Conservation (phyloP, 1,139 yeast species). For the Zhuliangozyma parablackwelliae region DNA sequence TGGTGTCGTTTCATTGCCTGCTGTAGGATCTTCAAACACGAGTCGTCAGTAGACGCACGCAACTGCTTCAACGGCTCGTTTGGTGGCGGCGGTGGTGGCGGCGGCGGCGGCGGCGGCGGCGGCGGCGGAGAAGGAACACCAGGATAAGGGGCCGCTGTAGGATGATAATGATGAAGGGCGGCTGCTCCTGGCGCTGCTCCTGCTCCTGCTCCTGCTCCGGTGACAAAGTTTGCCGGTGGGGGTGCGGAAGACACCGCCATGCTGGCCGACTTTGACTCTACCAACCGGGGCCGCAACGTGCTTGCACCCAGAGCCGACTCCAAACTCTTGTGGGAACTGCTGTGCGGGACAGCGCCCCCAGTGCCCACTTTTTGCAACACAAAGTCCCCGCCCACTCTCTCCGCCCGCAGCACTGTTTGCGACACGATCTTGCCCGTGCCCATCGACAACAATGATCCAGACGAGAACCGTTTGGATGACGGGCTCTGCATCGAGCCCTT, state of each 20-base stretch:
- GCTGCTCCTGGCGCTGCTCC: constrained; percentile 2
- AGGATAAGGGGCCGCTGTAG: not conserved
- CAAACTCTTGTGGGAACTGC: constrained; percentile 7
- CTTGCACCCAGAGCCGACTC: not conserved
- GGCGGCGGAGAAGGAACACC: not conserved
- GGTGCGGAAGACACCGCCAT: constrained; percentile 11
- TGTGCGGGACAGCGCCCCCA: constrained; percentile 2
- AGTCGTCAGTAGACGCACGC: constrained; percentile 86
- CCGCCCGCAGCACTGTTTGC: constrained; percentile 22
- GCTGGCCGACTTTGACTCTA: constrained; percentile 9
- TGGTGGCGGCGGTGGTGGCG: not conserved
- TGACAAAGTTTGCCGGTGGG: constrained; percentile 12
- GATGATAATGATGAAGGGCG: not conserved
- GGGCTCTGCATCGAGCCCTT: constrained; percentile 30
- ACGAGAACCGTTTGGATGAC: constrained; percentile 35
- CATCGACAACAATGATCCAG: constrained; percentile 35
- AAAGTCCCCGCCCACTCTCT: constrained; percentile 9
- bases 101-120: constrained; percentile 1
- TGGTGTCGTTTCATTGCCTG: constrained; percentile 87
- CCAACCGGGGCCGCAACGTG: constrained; percentile 25
- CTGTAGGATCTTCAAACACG: constrained; percentile 83
- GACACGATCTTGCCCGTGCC: constrained; percentile 42
- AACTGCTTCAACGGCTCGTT: constrained; percentile 79
- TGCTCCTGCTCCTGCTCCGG: constrained; percentile 7
- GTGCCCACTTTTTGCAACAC: constrained; percentile 10